Evolutionary conservation across 106 monocot genomes (phyloP).

Genomic region (Vanilla planifolia): DNA sequence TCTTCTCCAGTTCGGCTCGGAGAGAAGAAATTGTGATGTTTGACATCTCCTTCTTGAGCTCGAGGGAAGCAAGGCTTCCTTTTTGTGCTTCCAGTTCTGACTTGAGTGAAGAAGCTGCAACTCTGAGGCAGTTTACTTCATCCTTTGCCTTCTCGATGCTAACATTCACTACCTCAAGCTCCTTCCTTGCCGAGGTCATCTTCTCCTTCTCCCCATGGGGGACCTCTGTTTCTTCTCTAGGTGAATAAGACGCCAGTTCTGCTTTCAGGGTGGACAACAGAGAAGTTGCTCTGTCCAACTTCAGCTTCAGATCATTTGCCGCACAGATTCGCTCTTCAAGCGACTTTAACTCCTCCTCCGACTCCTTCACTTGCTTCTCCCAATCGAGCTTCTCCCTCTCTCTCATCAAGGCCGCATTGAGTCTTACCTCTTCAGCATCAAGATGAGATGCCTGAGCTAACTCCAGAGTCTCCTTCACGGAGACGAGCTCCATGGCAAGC

Average conservation of each 20-base stretch:
- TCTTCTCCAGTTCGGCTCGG: conserved; percentile 39
- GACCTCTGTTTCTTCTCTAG: conserved; percentile 23
- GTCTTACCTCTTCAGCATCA: conserved; percentile 44
- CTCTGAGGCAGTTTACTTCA: conserved; percentile 19
- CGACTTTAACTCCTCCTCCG: conserved; percentile 22
- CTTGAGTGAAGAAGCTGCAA: conserved; percentile 32
- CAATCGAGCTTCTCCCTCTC: conserved; percentile 21
- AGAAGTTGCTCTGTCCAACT: conserved; percentile 27
- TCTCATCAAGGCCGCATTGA: conserved; percentile 17
- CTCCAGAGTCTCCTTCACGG: conserved; percentile 33
- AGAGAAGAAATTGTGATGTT: conserved; percentile 43
- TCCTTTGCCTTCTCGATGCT: conserved; percentile 34
- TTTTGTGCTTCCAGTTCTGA: conserved; percentile 37
- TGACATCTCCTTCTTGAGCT: conserved; percentile 34
- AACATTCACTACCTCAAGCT: conserved; percentile 36
- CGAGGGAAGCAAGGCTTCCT: conserved; percentile 16
- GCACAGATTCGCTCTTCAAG: conserved; percentile 19
- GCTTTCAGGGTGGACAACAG: conserved; percentile 27
- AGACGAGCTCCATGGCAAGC: conserved; percentile 34
- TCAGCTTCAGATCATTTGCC: conserved; percentile 28
- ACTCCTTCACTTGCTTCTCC: conserved; percentile 32
- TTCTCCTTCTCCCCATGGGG: conserved; percentile 4
- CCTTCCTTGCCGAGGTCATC: conserved; percentile 9
- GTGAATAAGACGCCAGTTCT: conserved; percentile 28
- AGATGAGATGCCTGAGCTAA: conserved; percentile 30